Evolutionary conservation across 176 grass and related monocot genomes (phyloP).

Genomic region (Saccharum officinarum): DNA sequence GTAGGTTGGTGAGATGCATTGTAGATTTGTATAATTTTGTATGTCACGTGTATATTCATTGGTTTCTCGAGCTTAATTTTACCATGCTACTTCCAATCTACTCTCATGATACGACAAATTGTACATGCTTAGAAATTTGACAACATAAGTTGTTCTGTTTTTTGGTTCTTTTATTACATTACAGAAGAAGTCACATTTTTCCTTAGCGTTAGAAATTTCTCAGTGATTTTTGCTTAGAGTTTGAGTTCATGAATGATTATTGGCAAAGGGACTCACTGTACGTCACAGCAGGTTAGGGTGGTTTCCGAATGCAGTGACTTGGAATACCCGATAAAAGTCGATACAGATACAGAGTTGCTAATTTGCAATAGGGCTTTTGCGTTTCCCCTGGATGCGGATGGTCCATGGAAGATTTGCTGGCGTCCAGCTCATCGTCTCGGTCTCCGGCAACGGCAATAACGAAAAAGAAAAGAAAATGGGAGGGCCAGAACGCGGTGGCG

Average conservation of each 20-base stretch:
- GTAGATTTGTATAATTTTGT: neutral
- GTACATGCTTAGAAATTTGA: slow-evolving; percentile 8
- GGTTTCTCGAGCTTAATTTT: neutral
- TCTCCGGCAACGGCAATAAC: no score
- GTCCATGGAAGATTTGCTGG: no score
- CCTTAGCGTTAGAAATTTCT: no score
- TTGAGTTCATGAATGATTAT: neutral
- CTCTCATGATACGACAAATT: neutral
- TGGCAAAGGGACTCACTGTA: no score
- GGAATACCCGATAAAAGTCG: no score
- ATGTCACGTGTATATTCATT: neutral
- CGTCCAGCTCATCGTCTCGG: no score
- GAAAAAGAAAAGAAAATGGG: no score
- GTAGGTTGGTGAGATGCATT: neutral
- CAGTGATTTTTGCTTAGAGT: neutral
- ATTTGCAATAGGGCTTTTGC: no score
- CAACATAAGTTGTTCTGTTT: neutral
- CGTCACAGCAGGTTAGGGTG: no score
- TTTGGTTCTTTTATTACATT: neutral
- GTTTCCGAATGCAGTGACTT: no score
- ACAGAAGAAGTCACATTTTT: neutral
- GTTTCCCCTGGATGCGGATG: no score
- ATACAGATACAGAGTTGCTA: no score
- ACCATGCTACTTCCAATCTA: neutral
- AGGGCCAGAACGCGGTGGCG: neutral